Evolutionary conservation across 768 basidiomycete genomes (phyloP).

Genomic region (Russula dissimulans): DNA sequence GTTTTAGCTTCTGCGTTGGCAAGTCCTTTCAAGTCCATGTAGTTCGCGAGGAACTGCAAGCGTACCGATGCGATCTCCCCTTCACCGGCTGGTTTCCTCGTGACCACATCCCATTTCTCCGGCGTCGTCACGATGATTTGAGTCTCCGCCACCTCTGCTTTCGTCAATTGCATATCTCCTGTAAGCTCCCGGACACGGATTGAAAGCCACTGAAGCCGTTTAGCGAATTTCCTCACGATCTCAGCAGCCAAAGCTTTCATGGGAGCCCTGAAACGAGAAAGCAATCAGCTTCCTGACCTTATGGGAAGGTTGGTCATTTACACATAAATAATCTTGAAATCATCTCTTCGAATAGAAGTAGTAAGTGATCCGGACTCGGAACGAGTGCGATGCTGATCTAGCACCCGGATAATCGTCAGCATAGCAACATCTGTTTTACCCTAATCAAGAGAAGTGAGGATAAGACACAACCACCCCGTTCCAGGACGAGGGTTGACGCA

Average conservation of each 20-base stretch:
- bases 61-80: conserved; percentile 89
- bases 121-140: conserved; percentile 98
- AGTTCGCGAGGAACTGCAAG: neutral
- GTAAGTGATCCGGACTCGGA: conserved; percentile 29
- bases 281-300: neutral
- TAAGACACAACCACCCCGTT: neutral
- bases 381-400: conserved; percentile 54
- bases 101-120: conserved; percentile 99
- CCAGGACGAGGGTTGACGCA: conserved; percentile 31
- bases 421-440: conserved; percentile 99
- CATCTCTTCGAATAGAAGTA: conserved; percentile 50
- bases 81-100: conserved; percentile 92
- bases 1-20: conserved; percentile 62
- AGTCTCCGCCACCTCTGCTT: conserved; percentile 86
- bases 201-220: conserved; percentile 78
- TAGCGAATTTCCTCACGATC: conserved; percentile 88
- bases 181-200: conserved; percentile 76
- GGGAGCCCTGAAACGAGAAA: conserved; percentile 54
- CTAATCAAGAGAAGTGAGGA: conserved; percentile 31
- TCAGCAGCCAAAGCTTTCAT: conserved; percentile 98
- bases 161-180: conserved; percentile 96
- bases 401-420: conserved; percentile 82
- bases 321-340: conserved; percentile 98
- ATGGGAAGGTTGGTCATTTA: conserved; percentile 27
- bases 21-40: neutral